These are phyloP conservation scores for Stachybotrys chlorohalonatus DNA, from an alignment of 2,329 filamentous ascomycete species.

Conservation along the genomic window DNA sequence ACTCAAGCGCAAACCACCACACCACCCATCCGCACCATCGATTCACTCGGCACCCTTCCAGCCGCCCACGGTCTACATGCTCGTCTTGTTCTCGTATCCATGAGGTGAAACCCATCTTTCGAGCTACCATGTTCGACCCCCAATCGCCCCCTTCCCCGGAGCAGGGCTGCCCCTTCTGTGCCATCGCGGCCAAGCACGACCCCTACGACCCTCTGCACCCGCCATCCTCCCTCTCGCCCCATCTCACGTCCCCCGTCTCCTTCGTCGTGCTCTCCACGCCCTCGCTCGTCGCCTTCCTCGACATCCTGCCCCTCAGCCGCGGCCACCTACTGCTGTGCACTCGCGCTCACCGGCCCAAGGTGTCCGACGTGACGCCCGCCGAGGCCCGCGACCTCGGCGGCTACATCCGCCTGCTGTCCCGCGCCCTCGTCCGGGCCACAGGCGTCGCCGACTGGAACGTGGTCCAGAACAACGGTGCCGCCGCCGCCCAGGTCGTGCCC, in stretches of 20 bases:
- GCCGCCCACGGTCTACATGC: too few relatives aligned
- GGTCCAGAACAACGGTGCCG: slow-evolving; percentile 87
- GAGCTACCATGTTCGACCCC: slow-evolving; percentile 23
- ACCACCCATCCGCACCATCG: too few relatives aligned
- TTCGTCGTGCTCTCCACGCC: slow-evolving; percentile 71
- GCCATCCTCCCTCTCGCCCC: slow-evolving; percentile 24
- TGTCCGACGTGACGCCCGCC: slow-evolving; percentile 56
- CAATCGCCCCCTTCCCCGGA: slow-evolving; percentile 18
- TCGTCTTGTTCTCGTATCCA: not conserved
- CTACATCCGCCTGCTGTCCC: slow-evolving; percentile 62
- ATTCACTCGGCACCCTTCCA: not conserved
- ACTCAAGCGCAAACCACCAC: not conserved
- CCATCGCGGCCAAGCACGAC: slow-evolving; percentile 40
- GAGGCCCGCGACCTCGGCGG: slow-evolving; percentile 60
- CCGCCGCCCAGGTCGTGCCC: slow-evolving; percentile 84
- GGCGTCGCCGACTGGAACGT: slow-evolving; percentile 86
- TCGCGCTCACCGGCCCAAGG: slow-evolving; percentile 65
- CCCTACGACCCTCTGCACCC: slow-evolving; percentile 36
- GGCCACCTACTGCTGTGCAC: slow-evolving; percentile 81
- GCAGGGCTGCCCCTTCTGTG: slow-evolving; percentile 52
- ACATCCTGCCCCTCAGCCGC: slow-evolving; percentile 78
- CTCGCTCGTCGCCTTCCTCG: slow-evolving; percentile 75
- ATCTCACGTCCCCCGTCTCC: slow-evolving; percentile 32
- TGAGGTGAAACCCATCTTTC: not conserved
- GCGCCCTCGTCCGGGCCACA: slow-evolving; percentile 59